Base-by-base conservation (phyloP, 2,329 filamentous ascomycete species). In the Bipolaris victoriae region DNA sequence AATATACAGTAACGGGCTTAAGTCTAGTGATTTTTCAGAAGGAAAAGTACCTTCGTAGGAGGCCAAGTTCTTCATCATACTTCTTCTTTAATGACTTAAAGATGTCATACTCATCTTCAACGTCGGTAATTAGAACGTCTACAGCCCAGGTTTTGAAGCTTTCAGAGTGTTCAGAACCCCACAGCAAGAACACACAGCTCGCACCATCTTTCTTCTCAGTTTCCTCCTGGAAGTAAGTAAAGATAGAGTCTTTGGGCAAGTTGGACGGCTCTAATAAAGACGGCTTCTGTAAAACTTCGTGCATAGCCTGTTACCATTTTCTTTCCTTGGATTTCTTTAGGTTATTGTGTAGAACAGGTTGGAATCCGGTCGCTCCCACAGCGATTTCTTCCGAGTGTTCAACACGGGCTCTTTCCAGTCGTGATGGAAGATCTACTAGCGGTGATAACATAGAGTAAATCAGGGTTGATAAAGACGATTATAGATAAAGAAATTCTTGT, bases 131-230 rank as follows among this genome's bases (percentile, higher is more conserved):
- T 0, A 37, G 37, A 33, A 50, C 37, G 20, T 50, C 48, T 1
- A 41, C 16, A 22, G 36, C 37, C 37, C 48, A 50, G 5, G 47
- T 11, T 3, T 6, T 20, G 10, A 4, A 41, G 20, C 11, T 33
- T 11, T 40, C 47, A 11, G 36, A 41, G 22, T 49, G 16, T 40
- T 7, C 10, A n/a, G 48, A 41, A 1, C 48, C 37, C 48, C 48
- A 50, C 11, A 50, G 26, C 10, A 50, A 41, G 16, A 50, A 50
- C 10, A 41, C 26, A 16, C 37, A 50, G n/a, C n/a, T 50, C n/a
- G 37, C 48, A 7, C n/a, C 26, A 10, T 24, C 26, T n/a, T 41
- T 3, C 26, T 20, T 50, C 1, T 41, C 24, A n/a, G 48, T 18
- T 41, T 33, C 6, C 10, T 50, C 26, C 3, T 41, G 11, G 24